These are phyloP conservation scores for Podospora tetraspora DNA, from an alignment of 495 filamentous ascomycete species.

Conservation along the genomic window DNA sequence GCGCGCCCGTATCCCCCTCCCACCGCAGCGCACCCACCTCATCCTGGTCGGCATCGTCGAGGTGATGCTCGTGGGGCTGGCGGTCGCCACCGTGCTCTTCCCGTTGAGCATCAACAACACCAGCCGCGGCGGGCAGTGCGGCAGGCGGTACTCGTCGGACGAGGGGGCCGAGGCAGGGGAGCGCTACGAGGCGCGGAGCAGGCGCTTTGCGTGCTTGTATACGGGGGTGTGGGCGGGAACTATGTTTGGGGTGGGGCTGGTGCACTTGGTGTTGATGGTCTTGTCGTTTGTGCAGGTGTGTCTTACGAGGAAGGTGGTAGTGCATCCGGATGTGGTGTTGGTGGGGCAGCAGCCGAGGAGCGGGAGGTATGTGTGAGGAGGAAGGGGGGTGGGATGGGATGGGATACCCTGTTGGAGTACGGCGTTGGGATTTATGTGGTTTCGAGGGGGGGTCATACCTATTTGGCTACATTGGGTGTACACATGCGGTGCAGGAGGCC, in stretches of 20 bases:
- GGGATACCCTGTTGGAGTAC: not conserved
- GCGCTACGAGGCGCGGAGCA: no score
- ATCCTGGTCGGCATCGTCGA: not conserved
- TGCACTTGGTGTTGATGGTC: not conserved
- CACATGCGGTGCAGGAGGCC: not conserved
- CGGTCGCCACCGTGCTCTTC: not conserved
- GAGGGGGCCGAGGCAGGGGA: not conserved
- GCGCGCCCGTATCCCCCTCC: not conserved
- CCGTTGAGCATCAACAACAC: not conserved
- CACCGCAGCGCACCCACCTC: not conserved
- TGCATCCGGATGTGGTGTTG: not conserved
- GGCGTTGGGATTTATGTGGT: not conserved
- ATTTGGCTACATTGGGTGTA: not conserved
- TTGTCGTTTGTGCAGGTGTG: not conserved
- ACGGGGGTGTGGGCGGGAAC: not conserved
- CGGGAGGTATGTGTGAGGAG: not conserved
- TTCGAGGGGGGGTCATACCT: not conserved
- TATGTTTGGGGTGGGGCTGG: not conserved
- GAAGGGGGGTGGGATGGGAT: not conserved
- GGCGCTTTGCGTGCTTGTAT: not conserved
- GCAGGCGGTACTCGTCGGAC: not conserved
- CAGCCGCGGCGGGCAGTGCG: not conserved
- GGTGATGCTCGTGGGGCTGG: not conserved
- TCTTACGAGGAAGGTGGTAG: not conserved
- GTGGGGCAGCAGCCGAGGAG: not conserved